A percentile compares a stretch with the other conserved stretches of the same genome.
Evolutionary conservation across 106 monocot genomes (phyloP).

Genomic region (Amphibolis antarctica): DNA sequence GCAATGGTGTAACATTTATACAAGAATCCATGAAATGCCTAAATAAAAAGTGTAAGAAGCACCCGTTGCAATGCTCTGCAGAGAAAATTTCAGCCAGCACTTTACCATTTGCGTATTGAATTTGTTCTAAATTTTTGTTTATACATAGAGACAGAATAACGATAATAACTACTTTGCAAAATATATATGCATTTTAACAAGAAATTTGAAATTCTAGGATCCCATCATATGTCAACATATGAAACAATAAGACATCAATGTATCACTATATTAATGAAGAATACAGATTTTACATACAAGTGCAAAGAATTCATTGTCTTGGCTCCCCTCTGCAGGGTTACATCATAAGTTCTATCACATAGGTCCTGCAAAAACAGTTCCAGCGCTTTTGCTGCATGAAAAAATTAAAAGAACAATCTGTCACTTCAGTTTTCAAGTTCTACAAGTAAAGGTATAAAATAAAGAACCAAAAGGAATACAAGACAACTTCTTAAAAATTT

Average conservation of each 20-base stretch:
- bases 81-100: not conserved
- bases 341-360: slow-evolving; percentile 89
- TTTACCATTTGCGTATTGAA: too few relatives aligned
- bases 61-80: not conserved
- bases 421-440: not conserved
- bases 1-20: too few relatives aligned
- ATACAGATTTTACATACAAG: slow-evolving; percentile 46
- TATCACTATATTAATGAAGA: too few relatives aligned
- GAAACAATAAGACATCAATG: too few relatives aligned
- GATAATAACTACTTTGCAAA: too few relatives aligned
- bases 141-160: too few relatives aligned
- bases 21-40: too few relatives aligned
- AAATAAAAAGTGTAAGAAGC: too few relatives aligned
- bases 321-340: slow-evolving; percentile 90
- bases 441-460: not conserved
- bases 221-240: too few relatives aligned
- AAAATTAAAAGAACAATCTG: slow-evolving; percentile 4
- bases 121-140: too few relatives aligned
- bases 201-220: too few relatives aligned
- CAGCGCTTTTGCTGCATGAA: slow-evolving; percentile 84
- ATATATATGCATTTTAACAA: too few relatives aligned
- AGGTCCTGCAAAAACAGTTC: slow-evolving; percentile 97
- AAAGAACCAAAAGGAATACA: not conserved
- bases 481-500: not conserved
- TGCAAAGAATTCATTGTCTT: slow-evolving; percentile 93